Conservation (phyloP, 176 grass and related monocot species). For the Juncus effusus region DNA sequence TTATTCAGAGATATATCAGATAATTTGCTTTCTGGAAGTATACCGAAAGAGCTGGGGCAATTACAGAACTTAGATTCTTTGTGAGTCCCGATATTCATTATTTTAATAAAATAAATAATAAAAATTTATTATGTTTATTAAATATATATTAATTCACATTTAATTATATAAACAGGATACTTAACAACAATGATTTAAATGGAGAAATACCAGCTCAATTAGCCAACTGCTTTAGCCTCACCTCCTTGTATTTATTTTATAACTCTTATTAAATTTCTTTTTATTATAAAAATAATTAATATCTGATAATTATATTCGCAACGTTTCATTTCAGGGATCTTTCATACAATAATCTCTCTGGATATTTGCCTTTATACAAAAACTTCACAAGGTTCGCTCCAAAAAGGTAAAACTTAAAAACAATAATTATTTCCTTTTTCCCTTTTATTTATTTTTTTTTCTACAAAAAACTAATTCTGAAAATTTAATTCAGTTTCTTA, state of each 20-base stretch:
- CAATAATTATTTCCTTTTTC: background rate
- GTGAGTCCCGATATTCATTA: slow-evolving; percentile 47
- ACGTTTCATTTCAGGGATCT: slow-evolving; percentile 61
- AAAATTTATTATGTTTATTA: background rate
- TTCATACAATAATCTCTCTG: slow-evolving; percentile 91
- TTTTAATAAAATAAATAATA: slow-evolving; percentile 4
- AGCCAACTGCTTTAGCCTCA: slow-evolving; percentile 89
- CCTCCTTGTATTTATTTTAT: slow-evolving; percentile 53
- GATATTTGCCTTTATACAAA: slow-evolving; percentile 51
- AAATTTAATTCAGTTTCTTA: slow-evolving; percentile 56
- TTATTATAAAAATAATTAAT: background rate
- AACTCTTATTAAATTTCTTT: background rate
- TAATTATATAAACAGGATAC: slow-evolving; percentile 54
- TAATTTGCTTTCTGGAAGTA: slow-evolving; percentile 62
- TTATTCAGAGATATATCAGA: slow-evolving; percentile 71
- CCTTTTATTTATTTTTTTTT: background rate
- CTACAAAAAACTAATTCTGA: background rate
- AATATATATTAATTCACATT: slow-evolving; percentile 10
- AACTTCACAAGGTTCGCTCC: slow-evolving; percentile 89
- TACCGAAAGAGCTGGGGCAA: slow-evolving; percentile 86
- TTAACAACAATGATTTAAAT: slow-evolving; percentile 83
- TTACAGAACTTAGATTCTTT: slow-evolving; percentile 86
- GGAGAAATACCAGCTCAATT: slow-evolving; percentile 84
- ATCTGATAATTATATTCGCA: slow-evolving; percentile 8
- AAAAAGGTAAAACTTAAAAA: slow-evolving; percentile 51